Base-by-base conservation (phyloP, 2,329 filamentous ascomycete genomes). In the Mycosphaerella sp. region DNA sequence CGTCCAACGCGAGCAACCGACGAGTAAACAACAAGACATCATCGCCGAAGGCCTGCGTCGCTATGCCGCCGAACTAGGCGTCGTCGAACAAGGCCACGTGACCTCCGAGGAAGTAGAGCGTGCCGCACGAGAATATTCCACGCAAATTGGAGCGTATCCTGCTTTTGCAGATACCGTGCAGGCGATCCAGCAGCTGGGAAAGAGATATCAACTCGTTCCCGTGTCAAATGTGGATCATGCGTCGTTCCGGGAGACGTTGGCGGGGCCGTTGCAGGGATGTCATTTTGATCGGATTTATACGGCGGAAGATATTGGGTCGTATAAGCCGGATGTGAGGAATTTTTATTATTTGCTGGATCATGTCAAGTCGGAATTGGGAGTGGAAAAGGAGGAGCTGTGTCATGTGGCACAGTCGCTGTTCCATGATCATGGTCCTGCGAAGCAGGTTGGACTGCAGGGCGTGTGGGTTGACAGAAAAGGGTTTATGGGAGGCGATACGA, bases 331-430 rank as follows among this genome's bases (percentile, higher is more conserved):
- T 57, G 66, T 70, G 38, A 67, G 67, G 29, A 89, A 88, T 63
- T 90, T 90, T 60, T 74, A 79, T 53, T 85, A 85, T 64, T 72
- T 89, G 69, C 72, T 88, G 11, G 66, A 69, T 11, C 73, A 77
- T 34, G 77, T 80, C 14, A 70, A 78, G 62, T 62, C 68, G 2
- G 76, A 81, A 5, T 78, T 85, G 48, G 82, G 78, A 0, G 66
- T 87, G 0, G 74, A 77, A 31, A 81, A 79, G 60, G 70, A 72
- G 0, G 72, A 82, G 57, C 73, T 89, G 43, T 64, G 88, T 59
- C 84, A 87, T 66, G 84, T 85, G 0, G 86, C 86, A 49, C 79
- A 86, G 69, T 85, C 82, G 57, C 70, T 87, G 66, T 77, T 75
- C 38, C 80, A 84, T 59, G 86, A 89, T 62, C 84, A 88, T 68